Conservation (phyloP, 2,329 filamentous ascomycete genomes). For the Huntiella abstrusa region DNA sequence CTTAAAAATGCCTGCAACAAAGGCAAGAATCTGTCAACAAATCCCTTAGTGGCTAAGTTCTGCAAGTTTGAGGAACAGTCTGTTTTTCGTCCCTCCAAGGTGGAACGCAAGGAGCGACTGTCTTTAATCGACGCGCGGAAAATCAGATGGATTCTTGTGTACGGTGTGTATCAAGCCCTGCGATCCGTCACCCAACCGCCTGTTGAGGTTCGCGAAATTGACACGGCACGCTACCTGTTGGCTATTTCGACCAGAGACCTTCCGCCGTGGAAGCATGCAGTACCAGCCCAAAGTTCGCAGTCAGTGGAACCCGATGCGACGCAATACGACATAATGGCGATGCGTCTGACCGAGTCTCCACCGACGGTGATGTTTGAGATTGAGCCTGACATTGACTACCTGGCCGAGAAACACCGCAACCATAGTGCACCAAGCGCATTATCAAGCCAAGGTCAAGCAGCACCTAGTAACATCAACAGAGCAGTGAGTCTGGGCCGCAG, state of each 20-base stretch:
- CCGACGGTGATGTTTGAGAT: constrained; percentile 20
- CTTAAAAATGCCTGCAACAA: constrained; percentile 31
- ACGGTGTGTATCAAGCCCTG: constrained; percentile 55
- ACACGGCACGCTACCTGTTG: constrained; percentile 37
- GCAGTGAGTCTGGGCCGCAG: constrained; percentile 10
- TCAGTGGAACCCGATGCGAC: constrained; percentile 12
- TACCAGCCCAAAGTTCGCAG: constrained; percentile 12
- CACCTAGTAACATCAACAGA: constrained; percentile 5
- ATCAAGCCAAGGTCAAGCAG: constrained; percentile 2
- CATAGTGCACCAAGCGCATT: constrained; percentile 6
- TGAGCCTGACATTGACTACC: constrained; percentile 37
- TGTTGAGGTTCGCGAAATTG: constrained; percentile 37
- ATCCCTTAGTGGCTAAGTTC: constrained; percentile 47
- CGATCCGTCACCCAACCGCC: constrained; percentile 43
- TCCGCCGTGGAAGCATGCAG: constrained; percentile 27
- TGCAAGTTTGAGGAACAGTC: constrained; percentile 48
- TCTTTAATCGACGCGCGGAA: constrained; percentile 49
- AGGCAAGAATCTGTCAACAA: constrained; percentile 21
- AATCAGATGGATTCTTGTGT: constrained; percentile 60
- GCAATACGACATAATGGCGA: constrained; percentile 1
- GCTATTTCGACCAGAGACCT: constrained; percentile 24
- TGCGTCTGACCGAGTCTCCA: neutral
- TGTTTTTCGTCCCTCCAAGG: constrained; percentile 15
- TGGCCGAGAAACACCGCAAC: constrained; percentile 22
- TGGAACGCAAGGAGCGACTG: constrained; percentile 15